Base-by-base conservation (phyloP, 192 early-diverging fungal species). In the Thamnidium elegans region DNA sequence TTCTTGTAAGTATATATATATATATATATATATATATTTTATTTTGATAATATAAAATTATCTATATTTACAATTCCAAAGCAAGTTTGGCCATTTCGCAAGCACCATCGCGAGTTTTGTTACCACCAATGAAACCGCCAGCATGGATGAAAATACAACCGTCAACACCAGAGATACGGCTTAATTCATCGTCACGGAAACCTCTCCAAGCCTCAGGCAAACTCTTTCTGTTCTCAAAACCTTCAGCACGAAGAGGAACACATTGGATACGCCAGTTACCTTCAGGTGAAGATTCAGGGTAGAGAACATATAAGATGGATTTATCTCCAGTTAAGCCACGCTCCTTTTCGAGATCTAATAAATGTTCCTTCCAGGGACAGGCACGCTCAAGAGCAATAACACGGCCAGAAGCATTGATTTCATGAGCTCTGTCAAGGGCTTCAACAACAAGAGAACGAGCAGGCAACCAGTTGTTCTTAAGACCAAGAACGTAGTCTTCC, bases 321-420 rank as follows among this genome's bases (percentile, higher is more conserved):
- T 75, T 79, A 66, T 66, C 73, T 6, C 78, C 70, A 59, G 76
- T 78, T 21, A 84, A 65, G 17, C 78, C 66, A 17, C 71, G 67
- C 50, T 88, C 86, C 26, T 79, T 73, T 65, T 92, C 90, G 54
- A 92, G 69, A 9, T 77, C 82, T 21, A 87, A 80, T 65, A 97
- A 68, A 63, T 98, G 93, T 48, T 93, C 92, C 78, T 96, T 96
- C 94, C 94, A 98, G 8, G 96, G 96, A 67, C 93, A 95, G 44
- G 86, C 86, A 53, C 80, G 81, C 36, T 93, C 87, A 50, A 98
- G 84, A 32, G 93, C 73, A 44, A 98, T 74, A 51, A 98, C 89
- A 44, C 86, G 80, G 31, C 94, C 95, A 26, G 82, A 84, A 20
- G 77, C 70, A 70, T 94, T 87, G 60, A 90, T 74, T 23, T 86